These are phyloP conservation scores for Rhodamnia argentea DNA, from an alignment of 345 rosid genomes.

Conservation along the genomic window DNA sequence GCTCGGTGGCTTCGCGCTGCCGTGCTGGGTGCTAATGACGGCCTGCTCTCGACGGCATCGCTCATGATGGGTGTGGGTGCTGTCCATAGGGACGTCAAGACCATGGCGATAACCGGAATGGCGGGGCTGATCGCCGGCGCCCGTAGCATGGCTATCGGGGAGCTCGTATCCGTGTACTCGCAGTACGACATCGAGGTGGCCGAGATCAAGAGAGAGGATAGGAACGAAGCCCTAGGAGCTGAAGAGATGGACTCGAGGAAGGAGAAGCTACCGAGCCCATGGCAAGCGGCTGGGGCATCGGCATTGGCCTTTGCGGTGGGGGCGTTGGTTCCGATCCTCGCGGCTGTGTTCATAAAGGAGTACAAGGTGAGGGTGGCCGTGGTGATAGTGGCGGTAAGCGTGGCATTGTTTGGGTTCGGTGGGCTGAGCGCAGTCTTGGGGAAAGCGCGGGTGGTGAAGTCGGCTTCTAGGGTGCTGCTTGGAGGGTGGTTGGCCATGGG, in stretches of 20 bases:
- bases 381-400: conserved; percentile 19
- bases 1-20: conserved; percentile 85
- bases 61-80: conserved; percentile 80
- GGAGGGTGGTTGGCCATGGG: conserved; percentile 43
- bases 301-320: conserved; percentile 22
- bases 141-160: conserved; percentile 80
- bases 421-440: conserved; percentile 22
- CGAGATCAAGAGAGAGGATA: conserved; percentile 32
- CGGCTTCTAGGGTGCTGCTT: conserved; percentile 21
- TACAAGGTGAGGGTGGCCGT: conserved; percentile 16
- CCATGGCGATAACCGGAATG: conserved; percentile 59
- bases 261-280: conserved; percentile 22
- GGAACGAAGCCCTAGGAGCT: neutral
- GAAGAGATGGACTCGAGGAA: conserved; percentile 3
- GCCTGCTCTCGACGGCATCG: conserved; percentile 62
- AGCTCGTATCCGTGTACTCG: conserved; percentile 77
- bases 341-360: conserved; percentile 16
- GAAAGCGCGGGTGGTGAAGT: conserved; percentile 11
- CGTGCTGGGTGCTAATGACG: conserved; percentile 71
- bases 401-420: conserved; percentile 24
- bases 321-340: conserved; percentile 24
- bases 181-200: conserved; percentile 58
- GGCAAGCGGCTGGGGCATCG: conserved; percentile 26
- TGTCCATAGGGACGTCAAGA: conserved; percentile 41
- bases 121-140: conserved; percentile 73